phyloP scores from a whole-genome alignment of 2,329 filamentous ascomycete genomes.

The Phyllosticta paracitricarpa region DNA sequence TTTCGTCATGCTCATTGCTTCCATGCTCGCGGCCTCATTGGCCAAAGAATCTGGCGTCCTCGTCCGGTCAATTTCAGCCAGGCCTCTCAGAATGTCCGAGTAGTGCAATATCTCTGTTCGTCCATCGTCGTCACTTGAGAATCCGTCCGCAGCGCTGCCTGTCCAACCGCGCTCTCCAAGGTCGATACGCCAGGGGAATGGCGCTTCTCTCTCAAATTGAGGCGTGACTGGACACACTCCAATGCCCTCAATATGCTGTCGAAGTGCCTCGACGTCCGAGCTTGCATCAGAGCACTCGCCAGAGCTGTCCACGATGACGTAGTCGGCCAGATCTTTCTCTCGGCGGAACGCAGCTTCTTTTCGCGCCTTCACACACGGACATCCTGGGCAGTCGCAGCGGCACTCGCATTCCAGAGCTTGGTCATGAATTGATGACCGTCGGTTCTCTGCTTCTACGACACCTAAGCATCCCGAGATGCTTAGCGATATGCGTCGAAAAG shows the following conservation, averaged over 20 bases:
- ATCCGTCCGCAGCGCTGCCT: not conserved
- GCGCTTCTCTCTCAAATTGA: not conserved
- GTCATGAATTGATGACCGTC: not conserved
- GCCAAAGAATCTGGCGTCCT: not conserved
- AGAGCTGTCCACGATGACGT: not conserved
- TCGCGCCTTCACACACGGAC: not conserved
- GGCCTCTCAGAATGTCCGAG: conserved; percentile 2
- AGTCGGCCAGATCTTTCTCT: not conserved
- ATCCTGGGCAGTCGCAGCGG: not conserved
- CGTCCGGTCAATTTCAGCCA: conserved; percentile 2
- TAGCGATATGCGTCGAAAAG: not conserved
- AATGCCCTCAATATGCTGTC: not conserved
- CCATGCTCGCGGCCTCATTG: conserved; percentile 4
- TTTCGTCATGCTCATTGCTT: conserved; percentile 2
- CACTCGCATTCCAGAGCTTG: not conserved
- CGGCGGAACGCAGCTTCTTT: not conserved
- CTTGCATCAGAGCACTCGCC: not conserved
- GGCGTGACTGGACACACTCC: not conserved
- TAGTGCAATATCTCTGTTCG: not conserved
- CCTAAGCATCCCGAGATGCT: not conserved
- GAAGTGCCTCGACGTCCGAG: not conserved
- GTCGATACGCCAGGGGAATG: not conserved
- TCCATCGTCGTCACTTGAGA: not conserved
- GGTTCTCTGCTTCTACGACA: not conserved
- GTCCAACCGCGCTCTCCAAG: conserved; percentile 1